Percentiles rank a stretch among this genome's conserved stretches.
Conservation (phyloP, 148 eudicot species). For the Rhododendron kiyosumense region DNA sequence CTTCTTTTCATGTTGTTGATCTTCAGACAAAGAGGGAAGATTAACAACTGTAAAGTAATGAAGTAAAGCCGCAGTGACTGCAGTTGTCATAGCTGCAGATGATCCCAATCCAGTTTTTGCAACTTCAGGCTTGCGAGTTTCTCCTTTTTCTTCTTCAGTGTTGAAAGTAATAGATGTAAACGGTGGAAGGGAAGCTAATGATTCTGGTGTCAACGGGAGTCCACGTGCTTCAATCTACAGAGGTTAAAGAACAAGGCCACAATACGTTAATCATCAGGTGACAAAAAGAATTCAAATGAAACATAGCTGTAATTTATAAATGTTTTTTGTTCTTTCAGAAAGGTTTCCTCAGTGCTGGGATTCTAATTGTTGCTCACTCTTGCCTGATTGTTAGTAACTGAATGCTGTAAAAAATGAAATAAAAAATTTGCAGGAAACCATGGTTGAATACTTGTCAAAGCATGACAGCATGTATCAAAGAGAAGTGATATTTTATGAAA, state of each 20-base stretch:
- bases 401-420: neutral
- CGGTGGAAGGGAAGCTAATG: constrained; percentile 73
- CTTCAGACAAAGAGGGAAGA: constrained; percentile 39
- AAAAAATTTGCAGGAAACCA: neutral
- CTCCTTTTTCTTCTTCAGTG: constrained; percentile 41
- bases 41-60: constrained; percentile 82
- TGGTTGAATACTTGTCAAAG: neutral
- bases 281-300: neutral
- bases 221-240: constrained; percentile 87
- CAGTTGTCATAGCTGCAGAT: constrained; percentile 99
- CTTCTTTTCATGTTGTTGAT: constrained; percentile 25
- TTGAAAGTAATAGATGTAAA: constrained; percentile 87
- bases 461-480: neutral
- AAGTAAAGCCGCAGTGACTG: constrained; percentile 91
- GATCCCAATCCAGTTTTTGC: constrained; percentile 99
- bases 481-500: neutral
- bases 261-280: neutral
- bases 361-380: neutral
- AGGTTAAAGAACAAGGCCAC: neutral
- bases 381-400: neutral
- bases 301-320: neutral
- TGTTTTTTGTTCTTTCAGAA: neutral
- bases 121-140: constrained; percentile 82
- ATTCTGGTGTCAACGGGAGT: constrained; percentile 74
- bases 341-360: neutral